Percentiles rank a stretch among this genome's conserved stretches.
Evolutionary conservation across 2,329 filamentous ascomycete species (phyloP).

Genomic region (Xylariaceae sp.): DNA sequence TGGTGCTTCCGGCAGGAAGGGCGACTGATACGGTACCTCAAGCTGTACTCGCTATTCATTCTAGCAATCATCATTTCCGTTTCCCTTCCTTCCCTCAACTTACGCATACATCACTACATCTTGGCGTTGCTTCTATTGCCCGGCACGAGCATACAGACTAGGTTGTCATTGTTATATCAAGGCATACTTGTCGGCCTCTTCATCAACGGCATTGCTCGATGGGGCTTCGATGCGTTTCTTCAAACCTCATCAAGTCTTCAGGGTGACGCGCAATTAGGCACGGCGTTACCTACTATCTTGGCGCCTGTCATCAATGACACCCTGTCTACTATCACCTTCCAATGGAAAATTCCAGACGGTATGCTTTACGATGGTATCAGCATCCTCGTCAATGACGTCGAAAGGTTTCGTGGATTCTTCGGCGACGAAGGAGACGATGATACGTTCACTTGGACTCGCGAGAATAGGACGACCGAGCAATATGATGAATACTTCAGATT

Average conservation of each 20-base stretch:
- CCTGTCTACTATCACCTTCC: conserved; percentile 63
- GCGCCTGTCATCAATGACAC: conserved; percentile 42
- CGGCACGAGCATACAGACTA: conserved; percentile 83
- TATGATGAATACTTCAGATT: conserved; percentile 74
- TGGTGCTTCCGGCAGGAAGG: conserved; percentile 86
- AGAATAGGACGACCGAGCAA: conserved; percentile 29
- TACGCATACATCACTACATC: conserved; percentile 92
- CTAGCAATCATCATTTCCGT: conserved; percentile 66
- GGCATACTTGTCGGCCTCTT: conserved; percentile 87
- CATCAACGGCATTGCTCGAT: conserved; percentile 87
- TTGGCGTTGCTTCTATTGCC: conserved; percentile 81
- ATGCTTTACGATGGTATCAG: conserved; percentile 69
- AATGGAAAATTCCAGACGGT: conserved; percentile 44
- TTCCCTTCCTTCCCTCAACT: conserved; percentile 67
- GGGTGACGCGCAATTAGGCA: conserved; percentile 61
- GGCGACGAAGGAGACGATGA: conserved; percentile 44
- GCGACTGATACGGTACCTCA: conserved; percentile 71
- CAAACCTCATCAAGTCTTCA: conserved; percentile 73
- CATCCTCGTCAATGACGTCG: conserved; percentile 80
- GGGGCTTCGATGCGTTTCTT: conserved; percentile 87
- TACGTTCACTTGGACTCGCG: conserved; percentile 57
- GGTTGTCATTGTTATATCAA: conserved; percentile 80
- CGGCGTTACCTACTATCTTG: conserved; percentile 53
- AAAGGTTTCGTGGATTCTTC: conserved; percentile 71
- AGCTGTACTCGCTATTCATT: conserved; percentile 69